These are phyloP conservation scores for Trichoderma atrobrunneum DNA, from an alignment of 2,329 filamentous ascomycete genomes.

Conservation along the genomic window DNA sequence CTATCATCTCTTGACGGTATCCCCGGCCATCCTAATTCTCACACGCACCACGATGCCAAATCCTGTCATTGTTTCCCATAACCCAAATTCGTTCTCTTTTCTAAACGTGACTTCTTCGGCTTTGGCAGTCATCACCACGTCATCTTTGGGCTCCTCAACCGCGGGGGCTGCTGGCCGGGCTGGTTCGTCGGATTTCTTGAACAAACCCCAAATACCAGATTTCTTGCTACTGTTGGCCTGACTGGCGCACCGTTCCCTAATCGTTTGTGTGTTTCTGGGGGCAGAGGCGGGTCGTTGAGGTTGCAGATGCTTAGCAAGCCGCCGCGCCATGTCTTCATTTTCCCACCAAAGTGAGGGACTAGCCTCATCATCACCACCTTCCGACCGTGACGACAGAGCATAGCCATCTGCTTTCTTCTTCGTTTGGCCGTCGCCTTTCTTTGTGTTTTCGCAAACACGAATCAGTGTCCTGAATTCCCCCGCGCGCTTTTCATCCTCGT, in stretches of 20 bases:
- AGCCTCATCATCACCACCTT: background rate
- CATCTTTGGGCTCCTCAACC: conserved; percentile 18
- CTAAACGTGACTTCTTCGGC: conserved; percentile 51
- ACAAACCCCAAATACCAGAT: conserved; percentile 34
- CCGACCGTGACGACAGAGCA: background rate
- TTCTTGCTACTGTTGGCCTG: conserved; percentile 36
- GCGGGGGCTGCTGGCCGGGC: background rate
- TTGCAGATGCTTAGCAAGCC: conserved; percentile 45
- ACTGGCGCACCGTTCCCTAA: conserved; percentile 24
- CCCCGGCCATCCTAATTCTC: conserved; percentile 1
- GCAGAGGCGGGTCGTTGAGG: conserved; percentile 29
- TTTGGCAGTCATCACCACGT: conserved; percentile 40
- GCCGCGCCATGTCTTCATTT: conserved; percentile 45
- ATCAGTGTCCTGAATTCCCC: conserved; percentile 35
- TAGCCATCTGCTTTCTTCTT: background rate
- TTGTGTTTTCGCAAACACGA: conserved; percentile 25
- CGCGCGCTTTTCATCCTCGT: conserved; percentile 29
- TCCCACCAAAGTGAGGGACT: conserved; percentile 42
- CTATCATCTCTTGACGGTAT: background rate
- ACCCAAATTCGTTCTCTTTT: conserved; percentile 49
- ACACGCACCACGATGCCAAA: conserved; percentile 49
- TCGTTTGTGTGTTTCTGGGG: conserved; percentile 31
- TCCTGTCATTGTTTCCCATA: conserved; percentile 50
- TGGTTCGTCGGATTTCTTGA: conserved; percentile 26
- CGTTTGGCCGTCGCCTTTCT: background rate